Evolutionary conservation across 2,329 filamentous ascomycete species (phyloP).

Genomic region (Ophiocordyceps sinensis): DNA sequence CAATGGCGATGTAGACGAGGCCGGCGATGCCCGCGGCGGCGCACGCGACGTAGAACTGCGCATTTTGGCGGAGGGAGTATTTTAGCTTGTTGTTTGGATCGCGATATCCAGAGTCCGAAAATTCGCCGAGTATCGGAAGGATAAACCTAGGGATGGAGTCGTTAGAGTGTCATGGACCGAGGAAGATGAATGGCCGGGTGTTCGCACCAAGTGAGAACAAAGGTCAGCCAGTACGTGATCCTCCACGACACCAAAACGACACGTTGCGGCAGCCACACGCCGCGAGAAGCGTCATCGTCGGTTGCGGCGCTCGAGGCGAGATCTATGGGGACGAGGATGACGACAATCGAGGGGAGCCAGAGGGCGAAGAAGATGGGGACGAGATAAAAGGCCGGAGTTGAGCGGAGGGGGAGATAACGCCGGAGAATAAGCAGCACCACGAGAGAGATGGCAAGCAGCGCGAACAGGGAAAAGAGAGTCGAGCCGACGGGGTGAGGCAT

Average conservation of each 20-base stretch:
- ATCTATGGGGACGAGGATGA: slow-evolving; percentile 89
- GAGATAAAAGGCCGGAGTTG: slow-evolving; percentile 78
- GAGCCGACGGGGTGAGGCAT: slow-evolving; percentile 59
- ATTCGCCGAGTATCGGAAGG: slow-evolving; percentile 84
- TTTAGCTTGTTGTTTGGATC: slow-evolving; percentile 67
- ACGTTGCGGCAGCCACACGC: slow-evolving; percentile 73
- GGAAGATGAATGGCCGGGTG: neutral
- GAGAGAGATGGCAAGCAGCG: slow-evolving; percentile 59
- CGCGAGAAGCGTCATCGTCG: slow-evolving; percentile 55
- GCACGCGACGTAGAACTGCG: slow-evolving; percentile 73
- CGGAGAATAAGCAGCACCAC: slow-evolving; percentile 74
- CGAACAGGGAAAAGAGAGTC: slow-evolving; percentile 58
- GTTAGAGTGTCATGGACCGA: neutral
- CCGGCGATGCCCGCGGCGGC: slow-evolving; percentile 56
- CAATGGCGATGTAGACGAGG: slow-evolving; percentile 69
- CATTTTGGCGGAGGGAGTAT: slow-evolving; percentile 79
- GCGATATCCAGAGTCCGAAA: slow-evolving; percentile 84
- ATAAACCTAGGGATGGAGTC: slow-evolving; percentile 51
- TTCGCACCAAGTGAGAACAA: slow-evolving; percentile 75
- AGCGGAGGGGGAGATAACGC: slow-evolving; percentile 78
- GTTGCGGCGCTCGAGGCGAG: slow-evolving; percentile 72
- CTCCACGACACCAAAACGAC: slow-evolving; percentile 81
- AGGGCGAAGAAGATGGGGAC: slow-evolving; percentile 94
- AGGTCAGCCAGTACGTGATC: slow-evolving; percentile 95
- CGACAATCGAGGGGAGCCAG: slow-evolving; percentile 78